Percentiles rank a stretch among this genome's conserved stretches.
These are phyloP conservation scores for Garcia nutans DNA, from an alignment of 345 rosid species.

Conservation along the genomic window DNA sequence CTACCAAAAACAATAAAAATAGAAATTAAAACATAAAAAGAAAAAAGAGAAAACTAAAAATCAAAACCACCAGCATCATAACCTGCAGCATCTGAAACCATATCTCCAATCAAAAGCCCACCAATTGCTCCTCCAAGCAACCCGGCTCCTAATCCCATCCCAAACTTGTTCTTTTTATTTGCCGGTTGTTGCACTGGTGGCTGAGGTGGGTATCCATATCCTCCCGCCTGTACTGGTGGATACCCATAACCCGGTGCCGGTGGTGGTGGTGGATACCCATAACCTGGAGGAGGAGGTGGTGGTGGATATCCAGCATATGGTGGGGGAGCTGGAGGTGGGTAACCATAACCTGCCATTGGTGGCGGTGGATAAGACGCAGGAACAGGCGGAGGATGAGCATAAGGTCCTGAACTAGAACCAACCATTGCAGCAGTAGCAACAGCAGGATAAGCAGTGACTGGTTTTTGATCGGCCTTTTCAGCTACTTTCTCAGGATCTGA, in stretches of 20 bases:
- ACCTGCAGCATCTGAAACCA: constrained; percentile 52
- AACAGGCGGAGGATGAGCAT: neutral
- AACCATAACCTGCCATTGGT: constrained; percentile 4
- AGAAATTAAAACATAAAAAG: neutral
- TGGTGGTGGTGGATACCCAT: constrained; percentile 36
- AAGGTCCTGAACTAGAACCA: constrained; percentile 16
- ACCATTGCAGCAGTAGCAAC: neutral
- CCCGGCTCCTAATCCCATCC: constrained; percentile 71
- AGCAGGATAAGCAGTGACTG: constrained; percentile 21
- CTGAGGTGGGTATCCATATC: constrained; percentile 31
- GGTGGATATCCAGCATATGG: constrained; percentile 35
- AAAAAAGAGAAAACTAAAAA: constrained; percentile 11
- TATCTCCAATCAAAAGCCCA: constrained; percentile 66
- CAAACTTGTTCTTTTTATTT: constrained; percentile 49
- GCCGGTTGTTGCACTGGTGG: constrained; percentile 38
- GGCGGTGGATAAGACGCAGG: constrained; percentile 27
- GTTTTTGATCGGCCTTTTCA: neutral
- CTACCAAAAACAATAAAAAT: neutral
- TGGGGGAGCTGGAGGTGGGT: constrained; percentile 39
- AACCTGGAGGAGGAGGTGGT: constrained; percentile 20
- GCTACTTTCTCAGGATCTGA: neutral
- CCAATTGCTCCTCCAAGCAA: constrained; percentile 72
- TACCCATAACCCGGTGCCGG: constrained; percentile 17
- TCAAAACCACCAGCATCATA: constrained; percentile 44
- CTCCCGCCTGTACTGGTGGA: constrained; percentile 16